phyloP scores from a whole-genome alignment of 768 basidiomycete genomes.

The Mycena galericulata region DNA sequence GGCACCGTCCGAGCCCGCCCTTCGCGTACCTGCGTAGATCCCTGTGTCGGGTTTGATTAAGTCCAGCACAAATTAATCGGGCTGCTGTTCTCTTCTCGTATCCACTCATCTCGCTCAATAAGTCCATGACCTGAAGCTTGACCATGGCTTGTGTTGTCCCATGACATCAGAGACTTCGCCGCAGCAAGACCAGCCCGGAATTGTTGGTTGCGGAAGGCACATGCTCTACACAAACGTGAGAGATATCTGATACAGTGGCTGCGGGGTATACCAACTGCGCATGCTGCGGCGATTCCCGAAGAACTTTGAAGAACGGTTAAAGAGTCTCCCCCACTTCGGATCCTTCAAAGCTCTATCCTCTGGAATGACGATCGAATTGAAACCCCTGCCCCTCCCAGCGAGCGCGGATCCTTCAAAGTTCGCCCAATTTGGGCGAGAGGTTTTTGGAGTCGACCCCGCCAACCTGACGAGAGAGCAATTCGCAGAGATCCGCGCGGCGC shows the following conservation, averaged over 20 bases:
- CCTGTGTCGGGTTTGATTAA: constrained; percentile 8
- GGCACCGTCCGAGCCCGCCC: background rate
- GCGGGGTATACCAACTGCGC: constrained; percentile 7
- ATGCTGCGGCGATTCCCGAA: constrained; percentile 7
- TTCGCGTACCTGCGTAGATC: background rate
- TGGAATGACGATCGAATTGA: constrained; percentile 74
- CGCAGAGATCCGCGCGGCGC: constrained; percentile 72
- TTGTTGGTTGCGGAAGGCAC: constrained; percentile 4
- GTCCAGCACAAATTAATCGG: too few species aligned
- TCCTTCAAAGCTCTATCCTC: constrained; percentile 4
- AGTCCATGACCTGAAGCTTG: too few species aligned
- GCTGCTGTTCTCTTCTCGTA: too few species aligned
- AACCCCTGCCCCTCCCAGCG: constrained; percentile 77
- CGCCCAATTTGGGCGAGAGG: constrained; percentile 79
- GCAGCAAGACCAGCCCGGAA: constrained; percentile 5
- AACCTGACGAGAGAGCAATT: constrained; percentile 70
- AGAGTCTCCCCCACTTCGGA: background rate
- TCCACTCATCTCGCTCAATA: too few species aligned
- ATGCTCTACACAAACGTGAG: constrained; percentile 8
- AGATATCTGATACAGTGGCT: background rate
- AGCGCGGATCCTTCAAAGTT: constrained; percentile 78
- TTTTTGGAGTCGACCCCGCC: constrained; percentile 79
- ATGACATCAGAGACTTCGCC: constrained; percentile 10
- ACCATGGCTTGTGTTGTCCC: too few species aligned
- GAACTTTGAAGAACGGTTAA: constrained; percentile 4